Base-by-base conservation (phyloP, 140 eudicot species). In the Stevia rebaudiana region DNA sequence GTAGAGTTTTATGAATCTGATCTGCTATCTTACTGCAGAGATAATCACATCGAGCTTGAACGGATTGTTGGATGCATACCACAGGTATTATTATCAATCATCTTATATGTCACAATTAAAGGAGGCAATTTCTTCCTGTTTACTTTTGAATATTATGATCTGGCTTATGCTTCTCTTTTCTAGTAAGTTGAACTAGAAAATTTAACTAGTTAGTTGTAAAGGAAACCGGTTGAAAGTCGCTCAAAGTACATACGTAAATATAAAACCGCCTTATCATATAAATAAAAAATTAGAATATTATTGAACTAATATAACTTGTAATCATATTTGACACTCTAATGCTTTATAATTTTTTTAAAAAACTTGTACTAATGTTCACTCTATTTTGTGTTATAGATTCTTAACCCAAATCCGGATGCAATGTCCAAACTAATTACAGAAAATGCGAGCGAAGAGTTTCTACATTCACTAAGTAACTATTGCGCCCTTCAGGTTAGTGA, bases 341-440 rank as follows among this genome's bases (percentile, higher is more conserved):
- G 10, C 9, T 51, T 11, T 10, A 21, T 3, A 17, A 16, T 0
- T 15, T 15, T 56, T 3, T 2, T 56, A 6, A 35, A 53, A 28
- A 53, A 15, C 3, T 63, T 57, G 64, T 61, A 31, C n/a, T 62
- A 49, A 63, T 47, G 53, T 44, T 46, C 50, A 3, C 22, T 52
- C 47, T 46, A 8, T 3, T 48, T 56, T 44, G 35, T 28, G 53
- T 65, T 79, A 54, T 46, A 91, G 98, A 91, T 91, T 82, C 96
- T 91, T 65, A 91, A 91, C 56, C 98, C 98, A 53, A 91, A 91
- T 77, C 98, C 98, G 17, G 98, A 91, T 85, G 96, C 98, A 63
- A 91, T 91, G 98, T 84, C 98, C 68, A 91, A 87, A 82, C 63
- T 91, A 73, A 80, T 91, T 11, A 87, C 96, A n/a, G 98, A 91